Conservation (phyloP, 441 rosid genomes). For the Manihot esculenta region DNA sequence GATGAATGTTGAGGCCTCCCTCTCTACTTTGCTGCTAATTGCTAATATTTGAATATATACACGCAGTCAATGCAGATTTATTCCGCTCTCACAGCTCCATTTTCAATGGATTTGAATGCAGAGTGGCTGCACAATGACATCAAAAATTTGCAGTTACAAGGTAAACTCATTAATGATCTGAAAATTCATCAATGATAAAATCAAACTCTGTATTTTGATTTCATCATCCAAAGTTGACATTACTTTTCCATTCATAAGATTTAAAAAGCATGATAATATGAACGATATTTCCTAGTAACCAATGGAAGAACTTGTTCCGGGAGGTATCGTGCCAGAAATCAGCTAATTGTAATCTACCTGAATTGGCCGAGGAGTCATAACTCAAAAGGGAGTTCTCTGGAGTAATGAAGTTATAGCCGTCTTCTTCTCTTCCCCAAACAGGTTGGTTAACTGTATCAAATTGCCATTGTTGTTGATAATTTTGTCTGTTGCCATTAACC, state of each 20-base stretch:
- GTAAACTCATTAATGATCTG: too few species aligned
- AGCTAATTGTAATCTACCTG: slow-evolving; percentile 43
- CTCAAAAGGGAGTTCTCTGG: slow-evolving; percentile 63
- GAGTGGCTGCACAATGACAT: slow-evolving; percentile 41
- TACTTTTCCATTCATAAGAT: background rate
- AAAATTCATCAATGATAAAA: background rate
- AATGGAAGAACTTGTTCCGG: background rate
- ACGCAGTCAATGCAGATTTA: slow-evolving; percentile 28
- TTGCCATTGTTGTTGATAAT: slow-evolving; percentile 63
- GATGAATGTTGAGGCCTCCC: slow-evolving; percentile 32
- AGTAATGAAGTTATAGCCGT: slow-evolving; percentile 48
- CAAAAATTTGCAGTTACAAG: slow-evolving; percentile 8
- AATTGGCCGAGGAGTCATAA: slow-evolving; percentile 56
- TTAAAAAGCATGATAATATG: background rate
- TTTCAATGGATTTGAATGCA: slow-evolving; percentile 59
- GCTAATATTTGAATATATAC: slow-evolving; percentile 43
- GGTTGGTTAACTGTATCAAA: slow-evolving; percentile 51
- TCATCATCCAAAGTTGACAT: background rate
- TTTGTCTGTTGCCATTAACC: slow-evolving; percentile 52
- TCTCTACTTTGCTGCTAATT: slow-evolving; percentile 34
- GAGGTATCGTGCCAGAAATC: background rate
- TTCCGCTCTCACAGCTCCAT: slow-evolving; percentile 64
- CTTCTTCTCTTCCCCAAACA: slow-evolving; percentile 67
- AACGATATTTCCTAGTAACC: background rate
- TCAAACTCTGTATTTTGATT: too few species aligned